Percentiles rank a stretch among this genome's conserved stretches.
Evolutionary conservation across 345 rosid genomes (phyloP).

Genomic region (Heritiera fomes): DNA sequence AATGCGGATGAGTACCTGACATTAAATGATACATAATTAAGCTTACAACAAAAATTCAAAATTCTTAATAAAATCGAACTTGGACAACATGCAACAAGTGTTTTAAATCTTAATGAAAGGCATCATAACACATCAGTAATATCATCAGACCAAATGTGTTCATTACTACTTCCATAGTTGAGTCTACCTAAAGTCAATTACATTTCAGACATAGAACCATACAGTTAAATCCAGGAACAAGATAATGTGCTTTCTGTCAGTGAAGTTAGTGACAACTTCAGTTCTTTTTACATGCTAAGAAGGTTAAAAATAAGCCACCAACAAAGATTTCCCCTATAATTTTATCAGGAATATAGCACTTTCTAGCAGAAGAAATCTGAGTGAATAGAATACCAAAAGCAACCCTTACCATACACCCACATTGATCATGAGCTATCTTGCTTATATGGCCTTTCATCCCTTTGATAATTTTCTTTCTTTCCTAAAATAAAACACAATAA

Average conservation of each 20-base stretch:
- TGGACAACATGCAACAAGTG: neutral
- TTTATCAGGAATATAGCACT: neutral
- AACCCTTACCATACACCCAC: conserved; percentile 70
- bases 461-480: conserved; percentile 86
- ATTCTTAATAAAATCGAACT: neutral
- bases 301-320: neutral
- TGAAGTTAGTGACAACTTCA: neutral
- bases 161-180: neutral
- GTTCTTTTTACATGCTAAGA: neutral
- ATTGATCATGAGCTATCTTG: conserved; percentile 73
- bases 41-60: conserved; percentile 13
- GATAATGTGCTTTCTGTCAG: neutral
- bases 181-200: neutral
- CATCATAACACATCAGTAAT: neutral
- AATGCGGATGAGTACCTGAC: conserved; percentile 75
- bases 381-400: conserved; percentile 15
- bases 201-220: neutral
- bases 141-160: neutral
- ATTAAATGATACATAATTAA: conserved; percentile 19
- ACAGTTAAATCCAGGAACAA: neutral
- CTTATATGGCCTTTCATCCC: conserved; percentile 72
- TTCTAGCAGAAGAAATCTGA: conserved; percentile 9
- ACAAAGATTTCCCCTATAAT: neutral
- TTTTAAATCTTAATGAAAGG: neutral
- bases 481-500: conserved; percentile 46